Percentiles rank a stretch among this genome's conserved stretches.
Conservation (phyloP, 2,329 filamentous ascomycete genomes). For the Phaeophleospora eucalypticola region DNA sequence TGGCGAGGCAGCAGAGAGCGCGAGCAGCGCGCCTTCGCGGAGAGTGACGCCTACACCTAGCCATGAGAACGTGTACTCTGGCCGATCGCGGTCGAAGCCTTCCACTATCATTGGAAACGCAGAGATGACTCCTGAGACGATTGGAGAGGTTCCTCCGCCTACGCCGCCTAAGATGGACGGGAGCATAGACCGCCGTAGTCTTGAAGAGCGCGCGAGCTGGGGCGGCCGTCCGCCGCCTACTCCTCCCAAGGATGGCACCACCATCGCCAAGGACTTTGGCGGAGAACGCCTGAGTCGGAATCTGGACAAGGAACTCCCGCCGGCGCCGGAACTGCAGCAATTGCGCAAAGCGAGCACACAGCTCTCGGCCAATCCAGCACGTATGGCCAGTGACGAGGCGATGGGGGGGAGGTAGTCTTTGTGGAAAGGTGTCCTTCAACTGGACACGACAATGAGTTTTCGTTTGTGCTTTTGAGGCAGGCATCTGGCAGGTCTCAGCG, state of each 20-base stretch:
- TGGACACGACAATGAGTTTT: not conserved
- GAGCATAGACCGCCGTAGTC: slow-evolving; percentile 14
- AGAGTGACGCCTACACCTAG: slow-evolving; percentile 22
- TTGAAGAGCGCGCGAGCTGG: slow-evolving; percentile 23
- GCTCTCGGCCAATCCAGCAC: slow-evolving; percentile 21
- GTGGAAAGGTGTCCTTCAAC: not conserved
- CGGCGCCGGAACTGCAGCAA: slow-evolving; percentile 20
- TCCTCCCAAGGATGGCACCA: slow-evolving; percentile 42
- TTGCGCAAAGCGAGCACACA: slow-evolving; percentile 11
- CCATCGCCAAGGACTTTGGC: too few relatives aligned
- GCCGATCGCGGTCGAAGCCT: too few relatives aligned
- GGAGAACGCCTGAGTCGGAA: slow-evolving; percentile 14
- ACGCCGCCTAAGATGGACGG: slow-evolving; percentile 32
- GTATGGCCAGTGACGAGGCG: too few relatives aligned
- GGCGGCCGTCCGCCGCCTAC: slow-evolving; percentile 39
- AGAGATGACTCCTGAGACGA: slow-evolving; percentile 23
- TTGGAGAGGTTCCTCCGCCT: slow-evolving; percentile 30
- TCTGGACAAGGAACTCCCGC: slow-evolving; percentile 28
- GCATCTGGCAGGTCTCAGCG: too few relatives aligned
- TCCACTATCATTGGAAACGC: slow-evolving; percentile 25
- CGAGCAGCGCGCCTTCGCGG: slow-evolving; percentile 46
- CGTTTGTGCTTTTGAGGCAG: not conserved
- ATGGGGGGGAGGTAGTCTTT: slow-evolving; percentile 1
- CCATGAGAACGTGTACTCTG: slow-evolving; percentile 21
- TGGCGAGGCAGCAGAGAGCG: slow-evolving; percentile 79